phyloP scores from a whole-genome alignment of 139 green algal species.

The Spirogloea muscicola region DNA sequence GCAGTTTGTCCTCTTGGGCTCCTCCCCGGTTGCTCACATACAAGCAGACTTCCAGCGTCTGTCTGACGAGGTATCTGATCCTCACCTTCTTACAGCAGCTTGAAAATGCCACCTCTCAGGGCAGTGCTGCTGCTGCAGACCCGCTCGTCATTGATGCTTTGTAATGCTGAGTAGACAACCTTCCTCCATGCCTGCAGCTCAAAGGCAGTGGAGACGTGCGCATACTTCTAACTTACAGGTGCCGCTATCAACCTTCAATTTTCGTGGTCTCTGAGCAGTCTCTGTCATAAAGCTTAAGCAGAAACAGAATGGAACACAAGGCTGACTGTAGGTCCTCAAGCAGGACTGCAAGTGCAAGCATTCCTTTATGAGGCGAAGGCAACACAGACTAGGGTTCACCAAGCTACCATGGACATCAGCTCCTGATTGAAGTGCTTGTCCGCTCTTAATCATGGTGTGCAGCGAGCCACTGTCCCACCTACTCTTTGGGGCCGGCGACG shows the following conservation, averaged over 20 bases:
- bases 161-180: neutral
- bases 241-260: too few relatives aligned
- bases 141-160: neutral
- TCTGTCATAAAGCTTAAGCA: too few relatives aligned
- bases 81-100: too few relatives aligned
- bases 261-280: too few relatives aligned
- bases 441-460: conserved; percentile 67
- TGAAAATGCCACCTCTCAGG: too few relatives aligned
- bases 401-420: too few relatives aligned
- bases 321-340: too few relatives aligned
- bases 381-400: neutral
- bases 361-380: too few relatives aligned
- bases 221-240: conserved; percentile 20
- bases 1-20: conserved; percentile 91
- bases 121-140: neutral
- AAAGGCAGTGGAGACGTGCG: neutral
- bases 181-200: conserved; percentile 3
- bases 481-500: conserved; percentile 86
- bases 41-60: conserved; percentile 74
- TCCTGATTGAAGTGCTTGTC: too few relatives aligned
- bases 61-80: conserved; percentile 54
- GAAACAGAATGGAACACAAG: too few relatives aligned
- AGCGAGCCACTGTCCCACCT: conserved; percentile 77
- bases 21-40: conserved; percentile 57
- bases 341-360: neutral